phyloP scores from a whole-genome alignment of 768 basidiomycete species.

The Amanita pallidorosea region DNA sequence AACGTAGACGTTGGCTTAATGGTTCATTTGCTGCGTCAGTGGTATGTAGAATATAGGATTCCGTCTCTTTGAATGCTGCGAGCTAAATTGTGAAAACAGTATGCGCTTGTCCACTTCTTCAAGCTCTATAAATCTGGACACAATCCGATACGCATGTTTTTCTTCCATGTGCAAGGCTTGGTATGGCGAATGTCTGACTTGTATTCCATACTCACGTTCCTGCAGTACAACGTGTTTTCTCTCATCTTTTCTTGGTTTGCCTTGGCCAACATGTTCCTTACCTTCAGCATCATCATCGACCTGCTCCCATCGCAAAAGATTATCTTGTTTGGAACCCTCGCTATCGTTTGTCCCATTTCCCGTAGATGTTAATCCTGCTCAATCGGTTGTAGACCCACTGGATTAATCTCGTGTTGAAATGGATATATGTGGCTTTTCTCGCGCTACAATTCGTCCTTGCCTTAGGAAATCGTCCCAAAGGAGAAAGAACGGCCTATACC shows the following conservation, averaged over 20 bases:
- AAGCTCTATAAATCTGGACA: constrained; percentile 80
- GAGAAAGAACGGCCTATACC: constrained; percentile 65
- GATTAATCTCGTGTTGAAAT: constrained; percentile 75
- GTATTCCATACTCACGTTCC: background rate
- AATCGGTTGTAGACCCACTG: constrained; percentile 60
- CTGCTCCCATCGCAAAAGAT: constrained; percentile 50
- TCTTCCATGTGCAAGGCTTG: constrained; percentile 88
- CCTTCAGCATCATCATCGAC: constrained; percentile 93
- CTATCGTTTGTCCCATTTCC: constrained; percentile 39
- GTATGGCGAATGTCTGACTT: constrained; percentile 31
- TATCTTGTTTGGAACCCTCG: constrained; percentile 61
- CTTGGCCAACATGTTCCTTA: constrained; percentile 86
- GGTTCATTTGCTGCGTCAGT: constrained; percentile 92
- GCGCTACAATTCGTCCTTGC: constrained; percentile 62
- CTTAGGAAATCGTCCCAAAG: constrained; percentile 77
- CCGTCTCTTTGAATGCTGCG: background rate
- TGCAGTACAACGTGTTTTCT: constrained; percentile 74
- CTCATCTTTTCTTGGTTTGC: constrained; percentile 92
- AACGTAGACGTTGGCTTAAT: constrained; percentile 94
- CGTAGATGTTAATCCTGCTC: background rate
- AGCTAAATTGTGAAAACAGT: constrained; percentile 29
- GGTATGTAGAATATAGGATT: constrained; percentile 21
- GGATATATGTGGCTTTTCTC: constrained; percentile 81
- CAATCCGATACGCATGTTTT: constrained; percentile 87
- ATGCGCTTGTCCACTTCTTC: constrained; percentile 91